A percentile compares a stretch with the other conserved stretches of the same genome.
Evolutionary conservation across 805 yeast genomes (phyloP).

Genomic region (Kuraishia hungarica): DNA sequence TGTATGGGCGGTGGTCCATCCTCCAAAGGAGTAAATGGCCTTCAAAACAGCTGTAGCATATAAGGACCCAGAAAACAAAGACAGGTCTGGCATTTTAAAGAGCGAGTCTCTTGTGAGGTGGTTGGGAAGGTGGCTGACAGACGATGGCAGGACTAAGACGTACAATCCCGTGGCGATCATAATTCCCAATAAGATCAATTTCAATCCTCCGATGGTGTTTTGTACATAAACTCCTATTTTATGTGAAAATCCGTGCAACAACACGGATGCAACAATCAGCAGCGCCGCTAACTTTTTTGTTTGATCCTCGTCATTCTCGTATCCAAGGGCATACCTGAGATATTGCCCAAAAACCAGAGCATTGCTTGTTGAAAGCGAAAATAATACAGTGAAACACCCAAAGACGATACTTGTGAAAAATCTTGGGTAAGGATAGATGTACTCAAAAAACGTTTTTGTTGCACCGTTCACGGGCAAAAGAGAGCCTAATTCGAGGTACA

Average conservation of each 20-base stretch:
- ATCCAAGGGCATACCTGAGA: slow-evolving; percentile 29
- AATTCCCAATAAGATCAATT: slow-evolving; percentile 27
- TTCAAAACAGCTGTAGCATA: slow-evolving; percentile 37
- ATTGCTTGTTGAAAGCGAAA: slow-evolving; percentile 34
- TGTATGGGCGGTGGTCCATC: slow-evolving; percentile 42
- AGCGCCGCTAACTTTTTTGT: slow-evolving; percentile 10
- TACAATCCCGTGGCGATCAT: slow-evolving; percentile 32
- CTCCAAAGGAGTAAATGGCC: slow-evolving; percentile 36
- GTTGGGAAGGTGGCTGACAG: slow-evolving; percentile 11
- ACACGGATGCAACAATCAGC: slow-evolving; percentile 9
- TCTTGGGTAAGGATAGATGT: slow-evolving; percentile 46
- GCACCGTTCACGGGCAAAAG: slow-evolving; percentile 67
- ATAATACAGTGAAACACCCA: slow-evolving; percentile 31
- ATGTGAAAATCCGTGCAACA: slow-evolving; percentile 32
- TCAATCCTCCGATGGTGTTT: slow-evolving; percentile 35
- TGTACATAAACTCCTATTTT: slow-evolving; percentile 33
- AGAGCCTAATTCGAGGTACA: slow-evolving; percentile 58
- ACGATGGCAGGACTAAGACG: slow-evolving; percentile 26
- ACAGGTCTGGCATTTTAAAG: slow-evolving; percentile 12
- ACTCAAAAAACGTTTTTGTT: slow-evolving; percentile 55
- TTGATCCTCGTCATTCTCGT: slow-evolving; percentile 21
- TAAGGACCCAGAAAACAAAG: slow-evolving; percentile 19
- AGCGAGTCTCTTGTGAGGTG: slow-evolving; percentile 10
- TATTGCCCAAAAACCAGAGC: slow-evolving; percentile 43
- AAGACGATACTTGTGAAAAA: slow-evolving; percentile 32